phyloP scores from a whole-genome alignment of 345 rosid genomes.

The Linum lewisii region DNA sequence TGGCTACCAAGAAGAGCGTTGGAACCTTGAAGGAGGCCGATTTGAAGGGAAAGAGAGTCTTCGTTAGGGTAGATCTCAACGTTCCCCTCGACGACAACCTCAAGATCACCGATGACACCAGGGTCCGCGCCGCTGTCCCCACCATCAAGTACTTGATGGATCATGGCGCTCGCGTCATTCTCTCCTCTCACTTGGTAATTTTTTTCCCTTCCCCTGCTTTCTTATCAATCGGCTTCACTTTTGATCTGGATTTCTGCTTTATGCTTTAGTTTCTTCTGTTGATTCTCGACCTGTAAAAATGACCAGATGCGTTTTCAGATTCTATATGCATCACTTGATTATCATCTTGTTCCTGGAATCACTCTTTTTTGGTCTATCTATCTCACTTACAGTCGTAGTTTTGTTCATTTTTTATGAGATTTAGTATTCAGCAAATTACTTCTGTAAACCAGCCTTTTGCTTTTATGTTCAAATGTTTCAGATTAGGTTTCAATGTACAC shows the following conservation, averaged over 20 bases:
- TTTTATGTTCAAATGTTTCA: no score
- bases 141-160: slow-evolving; percentile 42
- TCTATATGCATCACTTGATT: no score
- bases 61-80: slow-evolving; percentile 42
- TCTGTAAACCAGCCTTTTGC: no score
- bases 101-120: slow-evolving; percentile 44
- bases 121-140: slow-evolving; percentile 49
- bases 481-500: no score
- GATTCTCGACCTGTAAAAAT: no score
- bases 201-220: background rate
- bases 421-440: no score
- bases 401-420: no score
- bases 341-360: no score
- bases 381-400: no score
- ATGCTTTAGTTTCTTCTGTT: no score
- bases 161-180: slow-evolving; percentile 36
- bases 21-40: slow-evolving; percentile 3
- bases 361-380: no score
- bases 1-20: slow-evolving; percentile 6
- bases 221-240: background rate
- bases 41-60: slow-evolving; percentile 5
- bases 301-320: no score
- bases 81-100: slow-evolving; percentile 42
- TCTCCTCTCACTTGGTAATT: slow-evolving; percentile 38
- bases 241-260: background rate